Evolutionary conservation across 129 eudicot species (phyloP).

Genomic region (Solidago caesia): DNA sequence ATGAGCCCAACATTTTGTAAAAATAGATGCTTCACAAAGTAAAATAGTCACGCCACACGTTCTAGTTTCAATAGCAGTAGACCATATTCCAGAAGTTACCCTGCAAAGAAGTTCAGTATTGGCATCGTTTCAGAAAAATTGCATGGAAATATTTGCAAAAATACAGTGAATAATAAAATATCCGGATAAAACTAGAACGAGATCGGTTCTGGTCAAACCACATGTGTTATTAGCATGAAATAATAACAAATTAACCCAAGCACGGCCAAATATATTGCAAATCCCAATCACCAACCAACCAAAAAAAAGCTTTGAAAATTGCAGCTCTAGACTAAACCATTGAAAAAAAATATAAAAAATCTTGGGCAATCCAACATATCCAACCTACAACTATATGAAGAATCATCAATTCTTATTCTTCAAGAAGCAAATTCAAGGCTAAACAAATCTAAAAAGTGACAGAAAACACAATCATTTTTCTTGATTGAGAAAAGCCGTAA

Average conservation of each 20-base stretch:
- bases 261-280: background rate
- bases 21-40: background rate
- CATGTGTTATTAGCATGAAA: background rate
- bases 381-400: too few relatives aligned
- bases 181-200: background rate
- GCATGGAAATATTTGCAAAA: background rate
- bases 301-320: too few relatives aligned
- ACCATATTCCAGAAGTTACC: constrained; percentile 28
- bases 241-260: background rate
- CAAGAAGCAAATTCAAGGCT: too few relatives aligned
- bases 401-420: too few relatives aligned
- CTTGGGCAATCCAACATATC: too few relatives aligned
- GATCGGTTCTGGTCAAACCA: background rate
- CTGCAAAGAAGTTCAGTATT: constrained; percentile 15
- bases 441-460: too few relatives aligned
- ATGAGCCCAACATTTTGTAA: constrained; percentile 50
- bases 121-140: background rate
- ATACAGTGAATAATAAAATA: background rate
- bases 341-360: too few relatives aligned
- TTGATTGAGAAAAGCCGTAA: too few relatives aligned
- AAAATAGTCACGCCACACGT: background rate
- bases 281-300: background rate
- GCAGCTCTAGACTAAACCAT: too few relatives aligned
- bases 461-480: too few relatives aligned
- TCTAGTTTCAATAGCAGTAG: constrained; percentile 15